phyloP scores from a whole-genome alignment of 2,329 filamentous ascomycete genomes.

The Colletotrichum higginsianum region DNA sequence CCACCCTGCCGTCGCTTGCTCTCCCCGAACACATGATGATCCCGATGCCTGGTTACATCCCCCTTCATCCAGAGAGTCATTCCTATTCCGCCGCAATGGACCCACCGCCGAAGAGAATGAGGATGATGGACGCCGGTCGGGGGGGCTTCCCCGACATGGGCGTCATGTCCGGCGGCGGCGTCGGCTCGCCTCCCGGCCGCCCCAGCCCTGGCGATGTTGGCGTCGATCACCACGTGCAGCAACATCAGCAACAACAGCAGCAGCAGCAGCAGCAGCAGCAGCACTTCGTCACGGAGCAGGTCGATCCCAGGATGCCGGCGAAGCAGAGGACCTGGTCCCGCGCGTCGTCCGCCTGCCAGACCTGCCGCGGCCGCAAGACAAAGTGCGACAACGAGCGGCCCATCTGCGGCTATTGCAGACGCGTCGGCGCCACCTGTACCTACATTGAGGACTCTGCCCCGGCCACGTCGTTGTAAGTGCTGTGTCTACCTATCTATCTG shows the following conservation, averaged over 20 bases:
- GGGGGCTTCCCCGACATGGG: conserved; percentile 40
- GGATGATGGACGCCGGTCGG: conserved; percentile 40
- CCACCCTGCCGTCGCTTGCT: conserved; percentile 10
- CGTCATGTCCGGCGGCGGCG: conserved; percentile 13
- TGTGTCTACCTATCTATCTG: too few relatives aligned
- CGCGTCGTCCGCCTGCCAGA: conserved; percentile 51
- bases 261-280: too few relatives aligned
- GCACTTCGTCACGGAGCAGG: conserved; percentile 4
- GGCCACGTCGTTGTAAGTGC: conserved; percentile 37
- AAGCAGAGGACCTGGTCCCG: conserved; percentile 39
- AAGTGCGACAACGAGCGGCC: conserved; percentile 57
- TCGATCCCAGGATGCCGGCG: conserved; percentile 29
- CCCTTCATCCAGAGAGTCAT: conserved; percentile 4
- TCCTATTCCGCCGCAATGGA: conserved; percentile 29
- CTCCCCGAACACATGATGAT: conserved; percentile 38
- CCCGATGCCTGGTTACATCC: conserved; percentile 11
- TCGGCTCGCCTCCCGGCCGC: conserved; percentile 24
- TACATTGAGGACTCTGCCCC: conserved; percentile 45
- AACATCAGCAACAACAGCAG: too few relatives aligned
- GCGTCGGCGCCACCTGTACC: conserved; percentile 51
- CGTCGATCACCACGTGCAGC: conserved; percentile 20
- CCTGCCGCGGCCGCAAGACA: conserved; percentile 55
- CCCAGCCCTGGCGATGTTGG: background rate
- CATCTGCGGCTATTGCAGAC: conserved; percentile 54
- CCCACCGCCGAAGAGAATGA: conserved; percentile 41